phyloP scores from a whole-genome alignment of 192 early-diverging fungal genomes.

The Mortierella antarctica region DNA sequence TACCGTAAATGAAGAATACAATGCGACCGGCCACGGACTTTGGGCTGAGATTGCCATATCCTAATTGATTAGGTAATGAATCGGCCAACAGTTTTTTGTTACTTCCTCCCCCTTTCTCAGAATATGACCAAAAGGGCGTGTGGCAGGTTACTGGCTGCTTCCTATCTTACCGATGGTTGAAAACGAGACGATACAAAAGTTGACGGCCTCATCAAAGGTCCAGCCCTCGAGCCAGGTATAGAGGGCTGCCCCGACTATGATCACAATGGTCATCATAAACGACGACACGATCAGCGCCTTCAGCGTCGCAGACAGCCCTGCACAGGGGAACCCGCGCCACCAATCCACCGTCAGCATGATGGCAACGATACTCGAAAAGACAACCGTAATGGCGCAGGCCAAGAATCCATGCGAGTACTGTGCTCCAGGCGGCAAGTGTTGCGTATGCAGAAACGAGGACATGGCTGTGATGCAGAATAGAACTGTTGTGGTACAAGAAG shows the following conservation, averaged over 20 bases:
- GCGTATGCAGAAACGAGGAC: constrained; percentile 2
- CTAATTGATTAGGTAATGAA: constrained; percentile 1
- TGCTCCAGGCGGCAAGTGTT: constrained; percentile 10
- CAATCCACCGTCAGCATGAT: constrained; percentile 35
- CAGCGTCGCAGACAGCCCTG: constrained; percentile 26
- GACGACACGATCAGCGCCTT: constrained; percentile 47
- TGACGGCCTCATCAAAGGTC: constrained; percentile 42
- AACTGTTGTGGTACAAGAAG: constrained; percentile 7
- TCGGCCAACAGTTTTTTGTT: background rate
- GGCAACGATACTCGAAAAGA: constrained; percentile 24
- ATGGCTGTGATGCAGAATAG: constrained; percentile 27
- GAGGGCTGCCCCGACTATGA: constrained; percentile 22
- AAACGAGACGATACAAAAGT: constrained; percentile 53
- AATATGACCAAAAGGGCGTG: background rate
- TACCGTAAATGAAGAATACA: constrained; percentile 32
- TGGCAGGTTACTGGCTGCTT: background rate
- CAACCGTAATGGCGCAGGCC: constrained; percentile 14
- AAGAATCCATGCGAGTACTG: constrained; percentile 48
- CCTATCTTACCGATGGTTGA: constrained; percentile 29
- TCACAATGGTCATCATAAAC: constrained; percentile 40
- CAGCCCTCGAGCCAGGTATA: constrained; percentile 37
- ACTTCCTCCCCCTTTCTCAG: background rate
- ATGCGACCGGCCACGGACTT: constrained; percentile 19
- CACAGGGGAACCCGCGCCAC: constrained; percentile 41
- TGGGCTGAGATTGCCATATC: constrained; percentile 44